Evolutionary conservation across 805 yeast species (phyloP), one percentile per base, ranked within the genome.

Genomic region (Scheffersomyces spartinae): DNA sequence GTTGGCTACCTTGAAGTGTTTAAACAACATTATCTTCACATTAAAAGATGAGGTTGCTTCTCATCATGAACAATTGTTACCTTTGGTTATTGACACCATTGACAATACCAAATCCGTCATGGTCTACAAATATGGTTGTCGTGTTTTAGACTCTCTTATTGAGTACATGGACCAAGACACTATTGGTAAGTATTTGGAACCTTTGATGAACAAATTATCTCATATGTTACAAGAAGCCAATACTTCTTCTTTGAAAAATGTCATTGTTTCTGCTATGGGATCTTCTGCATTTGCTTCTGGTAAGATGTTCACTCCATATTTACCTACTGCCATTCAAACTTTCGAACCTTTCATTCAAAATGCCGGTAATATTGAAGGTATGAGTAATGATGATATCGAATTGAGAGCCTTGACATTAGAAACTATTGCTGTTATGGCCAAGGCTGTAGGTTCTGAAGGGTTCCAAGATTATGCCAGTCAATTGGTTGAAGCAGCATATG

Each of bases 201-300:
- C 94, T 26, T 70, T 91, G 51, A 85, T 86, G 81, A 80, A 81
- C 55, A 81, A 86, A 45, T 68, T 91, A 39, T 74, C 86, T 63
- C 72, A 68, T 31, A 79, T 91, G 81, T 69, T 88, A 42, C 77
- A 73, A 42, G 64, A 69, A 35, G 82, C 93, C 25, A 67, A 74
- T 39, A 67, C 78, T 18, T 78, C 86, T 13, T 71, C 93, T 9
- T 63, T 81, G 46, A 78, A 74, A 51, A 60, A 81, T 25, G 82
- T 83, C 32, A 76, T 81, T 45, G 95, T 91, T 32, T 81, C 94
- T 27, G 95, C 96, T 20, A 82, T 91, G 49, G 97, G 97, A 29
- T 86, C 97, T 20, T 83, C 95, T 32, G 97, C 98, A 15, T 85
- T 78, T 47, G 94, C 97, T 30, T 74, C 95, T 22, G 95, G 96